A percentile compares a stretch with the other conserved stretches of the same genome.
Conservation (phyloP, 2,329 filamentous ascomycete genomes). For the Verticillium nonalfalfae region DNA sequence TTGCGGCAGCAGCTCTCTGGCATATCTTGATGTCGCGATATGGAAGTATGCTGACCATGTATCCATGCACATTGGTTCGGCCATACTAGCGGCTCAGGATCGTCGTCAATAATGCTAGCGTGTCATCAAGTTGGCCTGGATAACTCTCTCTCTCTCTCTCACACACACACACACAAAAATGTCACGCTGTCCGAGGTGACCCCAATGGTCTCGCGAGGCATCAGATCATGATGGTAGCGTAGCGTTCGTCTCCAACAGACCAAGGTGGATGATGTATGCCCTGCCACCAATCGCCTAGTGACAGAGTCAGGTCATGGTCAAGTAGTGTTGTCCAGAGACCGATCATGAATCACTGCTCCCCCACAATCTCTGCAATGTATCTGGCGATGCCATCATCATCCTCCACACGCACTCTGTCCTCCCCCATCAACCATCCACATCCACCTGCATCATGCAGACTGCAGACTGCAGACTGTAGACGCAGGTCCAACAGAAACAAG, state of each 20-base stretch:
- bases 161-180: no score
- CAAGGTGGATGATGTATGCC: background rate
- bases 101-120: background rate
- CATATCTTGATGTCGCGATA: background rate
- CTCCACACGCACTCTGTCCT: background rate
- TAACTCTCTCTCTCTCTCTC: no score
- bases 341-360: background rate
- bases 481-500: conserved; percentile 34
- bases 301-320: background rate
- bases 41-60: background rate
- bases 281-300: background rate
- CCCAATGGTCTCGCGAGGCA: no score
- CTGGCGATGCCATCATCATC: background rate
- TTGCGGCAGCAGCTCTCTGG: background rate
- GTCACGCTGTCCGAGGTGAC: no score
- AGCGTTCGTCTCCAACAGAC: background rate
- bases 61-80: background rate
- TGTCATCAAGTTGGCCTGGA: background rate
- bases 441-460: background rate
- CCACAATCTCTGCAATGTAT: background rate
- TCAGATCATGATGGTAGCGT: background rate
- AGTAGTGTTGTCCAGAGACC: background rate
- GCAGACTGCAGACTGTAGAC: conserved; percentile 17
- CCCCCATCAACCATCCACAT: background rate
- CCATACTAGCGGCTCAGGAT: background rate